A percentile compares a stretch with the other conserved stretches of the same genome.
Conservation (phyloP, 2,329 filamentous ascomycete species). For the Metarhizium brunneum region DNA sequence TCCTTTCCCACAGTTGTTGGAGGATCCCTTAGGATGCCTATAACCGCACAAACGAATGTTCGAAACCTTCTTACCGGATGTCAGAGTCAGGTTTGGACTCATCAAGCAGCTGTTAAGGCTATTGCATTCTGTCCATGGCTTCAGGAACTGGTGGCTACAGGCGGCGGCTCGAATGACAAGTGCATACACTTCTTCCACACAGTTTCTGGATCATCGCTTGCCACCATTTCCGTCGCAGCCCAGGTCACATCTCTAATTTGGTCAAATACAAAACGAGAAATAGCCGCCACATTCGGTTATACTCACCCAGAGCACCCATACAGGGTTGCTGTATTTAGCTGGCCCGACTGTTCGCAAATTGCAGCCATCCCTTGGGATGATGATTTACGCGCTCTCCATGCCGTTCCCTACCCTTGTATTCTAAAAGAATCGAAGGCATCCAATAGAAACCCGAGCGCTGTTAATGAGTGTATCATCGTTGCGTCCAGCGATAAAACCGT, state of each 20-base stretch:
- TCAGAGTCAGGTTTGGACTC: constrained; percentile 64
- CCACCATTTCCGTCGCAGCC: constrained; percentile 83
- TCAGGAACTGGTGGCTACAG: constrained; percentile 75
- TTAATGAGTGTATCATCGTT: constrained; percentile 66
- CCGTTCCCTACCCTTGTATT: constrained; percentile 67
- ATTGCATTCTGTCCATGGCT: constrained; percentile 97
- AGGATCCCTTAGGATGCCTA: neutral
- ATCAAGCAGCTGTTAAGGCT: constrained; percentile 87
- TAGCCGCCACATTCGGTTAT: constrained; percentile 90
- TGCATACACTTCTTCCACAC: constrained; percentile 96
- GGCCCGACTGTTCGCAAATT: constrained; percentile 83
- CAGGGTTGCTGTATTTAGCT: constrained; percentile 86
- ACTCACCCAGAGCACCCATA: constrained; percentile 82
- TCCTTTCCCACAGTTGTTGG: neutral
- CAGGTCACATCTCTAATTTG: constrained; percentile 91
- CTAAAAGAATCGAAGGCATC: constrained; percentile 19
- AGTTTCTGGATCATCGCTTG: constrained; percentile 69
- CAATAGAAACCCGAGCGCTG: constrained; percentile 13
- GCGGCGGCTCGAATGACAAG: constrained; percentile 88
- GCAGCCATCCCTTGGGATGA: constrained; percentile 78
- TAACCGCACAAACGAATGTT: constrained; percentile 22
- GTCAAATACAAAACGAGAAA: constrained; percentile 77
- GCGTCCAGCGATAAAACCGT: constrained; percentile 87
- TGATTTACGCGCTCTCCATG: constrained; percentile 72
- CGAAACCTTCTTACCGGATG: constrained; percentile 42